Evolutionary conservation across 2,329 filamentous ascomycete genomes (phyloP), one percentile per base, ranked within the genome.

Genomic region (Clarireedia monteithiana): DNA sequence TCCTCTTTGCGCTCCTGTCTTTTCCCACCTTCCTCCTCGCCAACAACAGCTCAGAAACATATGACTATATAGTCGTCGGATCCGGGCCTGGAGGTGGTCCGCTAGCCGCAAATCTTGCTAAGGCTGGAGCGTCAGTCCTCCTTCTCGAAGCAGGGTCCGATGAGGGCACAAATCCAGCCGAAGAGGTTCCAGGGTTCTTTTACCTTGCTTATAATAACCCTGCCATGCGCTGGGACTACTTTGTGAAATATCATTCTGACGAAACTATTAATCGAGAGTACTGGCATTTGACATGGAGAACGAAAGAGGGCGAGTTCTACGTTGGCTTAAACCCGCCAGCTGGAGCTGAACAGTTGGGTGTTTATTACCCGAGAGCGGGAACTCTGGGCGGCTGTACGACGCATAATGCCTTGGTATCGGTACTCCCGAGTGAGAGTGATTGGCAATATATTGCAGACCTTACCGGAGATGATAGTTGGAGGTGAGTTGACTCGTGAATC

Each of bases 111-210:
- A 72, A 76, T 50, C 72, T 81, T 46, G 77, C 78, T 7, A 70
- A 75, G 46, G 75, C 75, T 34, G 77, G 77, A 48, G 72, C 75
- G 67, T 76, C 73, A 59, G 76, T 77, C 7, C 72, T 81, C 17
- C 71, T 81, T 3, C 72, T 80, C 34, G 78, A 81, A 60, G 78
- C 77, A 27, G 77, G 77, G 51, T 75, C 77, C 59, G 77, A 81
- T 59, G 72, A 79, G 58, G 74, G 72, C 17, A 50, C 48, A 14
- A 62, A 65, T 34, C 65, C 71, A 75, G 71, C 74, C 58, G 72
- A 77, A 60, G 70, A 72, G 71, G 26, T 73, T 77, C 5, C 79
- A 77, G 27, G 75, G 73, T 6, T 72, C 58, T 72, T 73, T 51
- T 70, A 72, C n/a, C 69, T 72, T 46, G 72, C 73, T 10, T 75